Conservation (phyloP, 1,284 basidiomycete species). For the Microbotryum saponariae region DNA sequence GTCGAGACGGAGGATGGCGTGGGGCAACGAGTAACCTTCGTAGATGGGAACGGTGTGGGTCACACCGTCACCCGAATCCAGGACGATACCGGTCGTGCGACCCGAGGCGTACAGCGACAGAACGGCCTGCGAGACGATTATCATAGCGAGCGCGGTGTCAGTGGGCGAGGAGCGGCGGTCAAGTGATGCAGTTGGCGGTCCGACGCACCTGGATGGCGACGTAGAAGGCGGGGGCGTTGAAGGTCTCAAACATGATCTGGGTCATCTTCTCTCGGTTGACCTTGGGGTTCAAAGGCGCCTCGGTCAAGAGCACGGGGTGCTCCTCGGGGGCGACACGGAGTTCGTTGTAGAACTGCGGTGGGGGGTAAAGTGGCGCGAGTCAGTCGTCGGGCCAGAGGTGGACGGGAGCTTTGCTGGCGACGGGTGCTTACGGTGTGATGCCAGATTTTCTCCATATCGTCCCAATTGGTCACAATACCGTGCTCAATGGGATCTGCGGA, state of each 20-base stretch:
- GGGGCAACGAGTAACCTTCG: slow-evolving; percentile 89
- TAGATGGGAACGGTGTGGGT: slow-evolving; percentile 90
- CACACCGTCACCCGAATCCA: slow-evolving; percentile 91
- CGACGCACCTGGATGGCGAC: slow-evolving; percentile 63
- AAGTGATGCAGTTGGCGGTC: no score
- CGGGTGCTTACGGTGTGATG: slow-evolving; percentile 45
- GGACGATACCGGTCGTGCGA: slow-evolving; percentile 84
- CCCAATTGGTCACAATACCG: slow-evolving; percentile 89
- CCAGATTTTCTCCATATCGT: slow-evolving; percentile 94
- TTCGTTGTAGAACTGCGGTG: slow-evolving; percentile 45
- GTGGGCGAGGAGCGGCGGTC: no score
- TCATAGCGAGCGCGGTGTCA: no score
- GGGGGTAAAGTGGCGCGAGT: slow-evolving; percentile 34
- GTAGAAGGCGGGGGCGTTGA: slow-evolving; percentile 90
- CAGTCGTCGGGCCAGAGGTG: slow-evolving; percentile 3
- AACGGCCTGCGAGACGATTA: slow-evolving; percentile 50
- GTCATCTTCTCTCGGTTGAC: slow-evolving; percentile 95
- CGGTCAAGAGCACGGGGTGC: slow-evolving; percentile 87
- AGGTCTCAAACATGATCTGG: slow-evolving; percentile 96
- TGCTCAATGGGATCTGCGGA: slow-evolving; percentile 45
- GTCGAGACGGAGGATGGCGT: slow-evolving; percentile 90
- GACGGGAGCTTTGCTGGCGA: neutral
- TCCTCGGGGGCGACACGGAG: slow-evolving; percentile 58
- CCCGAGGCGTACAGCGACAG: slow-evolving; percentile 87
- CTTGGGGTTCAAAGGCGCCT: slow-evolving; percentile 92